Conservation (phyloP, 306 rosid genomes). For the Vigna reflexopilosa region DNA sequence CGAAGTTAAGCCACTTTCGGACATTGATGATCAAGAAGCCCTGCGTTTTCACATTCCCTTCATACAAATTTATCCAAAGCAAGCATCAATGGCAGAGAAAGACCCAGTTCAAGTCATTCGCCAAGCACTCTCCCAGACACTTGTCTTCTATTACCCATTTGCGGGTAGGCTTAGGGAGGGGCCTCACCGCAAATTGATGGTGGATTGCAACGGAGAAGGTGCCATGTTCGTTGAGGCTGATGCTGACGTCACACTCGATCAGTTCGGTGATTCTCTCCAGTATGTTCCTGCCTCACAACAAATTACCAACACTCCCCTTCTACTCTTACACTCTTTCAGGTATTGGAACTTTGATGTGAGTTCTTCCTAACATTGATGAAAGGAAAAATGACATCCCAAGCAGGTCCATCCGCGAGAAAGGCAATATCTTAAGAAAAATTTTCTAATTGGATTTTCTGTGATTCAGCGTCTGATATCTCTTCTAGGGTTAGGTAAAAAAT, state of each 20-base stretch:
- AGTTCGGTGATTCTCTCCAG: not conserved
- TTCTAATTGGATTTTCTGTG: too few relatives aligned
- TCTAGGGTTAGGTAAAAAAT: too few relatives aligned
- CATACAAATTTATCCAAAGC: not conserved
- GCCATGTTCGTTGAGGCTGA: not conserved
- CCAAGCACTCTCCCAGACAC: constrained; percentile 11
- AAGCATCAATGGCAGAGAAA: constrained; percentile 28
- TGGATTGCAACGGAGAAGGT: constrained; percentile 45
- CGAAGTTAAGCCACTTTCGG: constrained; percentile 31
- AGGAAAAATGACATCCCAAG: too few relatives aligned
- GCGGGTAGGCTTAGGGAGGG: constrained; percentile 46
- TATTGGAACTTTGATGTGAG: too few relatives aligned
- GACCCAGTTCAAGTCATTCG: constrained; percentile 37
- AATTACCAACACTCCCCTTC: constrained; percentile 37
- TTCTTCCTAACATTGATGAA: too few relatives aligned
- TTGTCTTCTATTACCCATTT: constrained; percentile 45
- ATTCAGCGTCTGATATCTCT: too few relatives aligned
- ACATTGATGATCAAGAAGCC: constrained; percentile 41
- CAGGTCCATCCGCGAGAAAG: too few relatives aligned
- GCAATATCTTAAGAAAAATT: too few relatives aligned
- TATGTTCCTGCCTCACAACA: not conserved
- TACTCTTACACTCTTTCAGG: constrained; percentile 57
- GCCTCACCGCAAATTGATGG: constrained; percentile 37
- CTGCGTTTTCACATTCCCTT: not conserved
- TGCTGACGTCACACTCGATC: not conserved